Evolutionary conservation across 768 basidiomycete genomes (phyloP).

Genomic region (Mycena indigotica): DNA sequence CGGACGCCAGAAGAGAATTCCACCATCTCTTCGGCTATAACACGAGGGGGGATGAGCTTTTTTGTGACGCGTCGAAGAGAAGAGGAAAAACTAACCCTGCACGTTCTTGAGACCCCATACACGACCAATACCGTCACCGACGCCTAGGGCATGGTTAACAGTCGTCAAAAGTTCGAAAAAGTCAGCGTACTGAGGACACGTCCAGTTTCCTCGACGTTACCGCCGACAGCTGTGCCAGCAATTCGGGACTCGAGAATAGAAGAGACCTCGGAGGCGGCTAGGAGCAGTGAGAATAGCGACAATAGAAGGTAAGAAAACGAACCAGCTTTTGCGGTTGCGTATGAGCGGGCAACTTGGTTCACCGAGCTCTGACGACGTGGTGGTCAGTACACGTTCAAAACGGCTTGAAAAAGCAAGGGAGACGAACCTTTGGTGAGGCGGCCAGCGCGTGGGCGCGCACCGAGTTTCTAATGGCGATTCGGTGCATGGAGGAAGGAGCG

Average conservation of each 20-base stretch:
- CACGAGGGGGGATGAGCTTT: constrained; percentile 24
- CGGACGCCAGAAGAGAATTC: constrained; percentile 99
- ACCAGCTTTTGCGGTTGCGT: constrained; percentile 99
- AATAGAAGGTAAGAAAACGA: constrained; percentile 25
- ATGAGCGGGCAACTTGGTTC: constrained; percentile 70
- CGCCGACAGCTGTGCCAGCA: constrained; percentile 85
- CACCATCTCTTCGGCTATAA: constrained; percentile 98
- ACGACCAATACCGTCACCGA: constrained; percentile 99
- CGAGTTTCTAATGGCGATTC: constrained; percentile 84
- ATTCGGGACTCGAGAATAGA: constrained; percentile 99
- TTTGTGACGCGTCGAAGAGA: constrained; percentile 14
- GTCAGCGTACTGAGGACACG: constrained; percentile 85
- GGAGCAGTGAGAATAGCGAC: constrained; percentile 22
- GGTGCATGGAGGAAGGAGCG: constrained; percentile 64
- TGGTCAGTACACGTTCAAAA: constrained; percentile 22
- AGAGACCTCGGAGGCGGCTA: constrained; percentile 98
- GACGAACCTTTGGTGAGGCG: constrained; percentile 62
- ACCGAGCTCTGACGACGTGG: constrained; percentile 45
- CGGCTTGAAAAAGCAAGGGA: constrained; percentile 26
- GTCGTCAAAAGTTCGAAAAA: constrained; percentile 17
- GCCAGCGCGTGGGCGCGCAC: constrained; percentile 76
- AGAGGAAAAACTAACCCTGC: constrained; percentile 71
- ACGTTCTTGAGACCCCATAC: constrained; percentile 99
- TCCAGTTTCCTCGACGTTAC: constrained; percentile 98
- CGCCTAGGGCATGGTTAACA: constrained; percentile 56